A percentile compares a stretch with the other conserved stretches of the same genome.
Evolutionary conservation across 805 yeast genomes (phyloP).

Genomic region (Metschnikowia colocasiae): DNA sequence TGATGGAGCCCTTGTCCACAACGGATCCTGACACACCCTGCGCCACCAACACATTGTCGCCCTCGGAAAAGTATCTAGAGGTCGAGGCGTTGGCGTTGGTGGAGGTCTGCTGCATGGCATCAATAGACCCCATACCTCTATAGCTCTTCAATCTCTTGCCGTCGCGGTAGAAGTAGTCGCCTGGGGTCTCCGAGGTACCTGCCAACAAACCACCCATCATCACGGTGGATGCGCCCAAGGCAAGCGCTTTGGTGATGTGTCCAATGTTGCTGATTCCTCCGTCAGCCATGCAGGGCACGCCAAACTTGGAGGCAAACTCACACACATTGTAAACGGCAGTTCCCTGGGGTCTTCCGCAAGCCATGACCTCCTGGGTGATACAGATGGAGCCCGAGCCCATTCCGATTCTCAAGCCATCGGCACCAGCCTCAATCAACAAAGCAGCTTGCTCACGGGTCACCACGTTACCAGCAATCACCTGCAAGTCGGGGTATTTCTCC

Average conservation of each 20-base stretch:
- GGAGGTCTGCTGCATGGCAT: constrained; percentile 93
- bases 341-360: constrained; percentile 99
- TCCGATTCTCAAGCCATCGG: constrained; percentile 97
- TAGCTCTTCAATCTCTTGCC: constrained; percentile 96
- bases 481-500: constrained; percentile 67
- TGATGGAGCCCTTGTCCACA: constrained; percentile 92
- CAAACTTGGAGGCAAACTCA: constrained; percentile 90
- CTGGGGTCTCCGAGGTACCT: constrained; percentile 98
- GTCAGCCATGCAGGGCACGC: constrained; percentile 98
- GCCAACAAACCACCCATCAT: constrained; percentile 99
- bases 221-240: constrained; percentile 93
- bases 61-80: constrained; percentile 95
- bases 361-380: constrained; percentile 99
- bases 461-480: constrained; percentile 97
- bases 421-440: constrained; percentile 80
- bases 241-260: constrained; percentile 93
- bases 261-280: constrained; percentile 99
- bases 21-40: constrained; percentile 99
- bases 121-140: constrained; percentile 99
- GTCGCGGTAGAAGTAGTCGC: constrained; percentile 95
- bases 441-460: constrained; percentile 99
- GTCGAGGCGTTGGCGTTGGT: constrained; percentile 94
- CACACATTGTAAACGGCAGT: constrained; percentile 95
- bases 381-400: constrained; percentile 99
- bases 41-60: constrained; percentile 93